Base-by-base conservation (phyloP, 805 yeast species). In the Cyberlindnera galapagoensis region DNA sequence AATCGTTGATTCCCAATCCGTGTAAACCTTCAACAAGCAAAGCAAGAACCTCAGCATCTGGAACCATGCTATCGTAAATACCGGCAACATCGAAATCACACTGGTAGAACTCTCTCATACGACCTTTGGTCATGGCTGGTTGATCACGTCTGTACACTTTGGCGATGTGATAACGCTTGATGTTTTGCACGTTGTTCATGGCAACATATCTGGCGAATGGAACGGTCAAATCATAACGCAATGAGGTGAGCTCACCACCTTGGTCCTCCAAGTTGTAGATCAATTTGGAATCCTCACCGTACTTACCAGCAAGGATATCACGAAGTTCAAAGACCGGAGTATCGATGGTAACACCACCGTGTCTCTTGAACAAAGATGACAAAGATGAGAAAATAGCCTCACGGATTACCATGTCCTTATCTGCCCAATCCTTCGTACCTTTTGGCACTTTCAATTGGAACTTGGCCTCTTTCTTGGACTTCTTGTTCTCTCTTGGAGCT, bases 51-150 rank as follows among this genome's bases (percentile, higher is more conserved):
- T 92, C 99, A 7, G 97, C 77, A 57, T 92, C 99, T 16, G 98
- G 95, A 28, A 92, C 92, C 98, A 92, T 92, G 18, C 78, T 52
- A 52, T 92, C 98, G 57, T 82, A 90, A 36, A 59, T 61, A 33
- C 99, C 99, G 15, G 99, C 99, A 52, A 92, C 69, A 60, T 92
- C 99, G 51, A 92, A 84, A 65, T 92, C 99, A 68, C 99, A 92
- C 65, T 92, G 99, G 61, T 92, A 92, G 54, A 92, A 92, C 62
- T 92, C 99, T 73, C 99, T 83, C 98, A 92, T 92, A 63, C 99
- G 76, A 40, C 99, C 99, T 63, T 92, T 92, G 31, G 97, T 90
- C 98, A 92, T 92, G 7, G 99, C 99, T 5, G 99, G 99, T 63
- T 92, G 99, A 58, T 92, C 99, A 63, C 99, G 82, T 67, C 99